These are phyloP conservation scores for Lachancea thermotolerans DNA, from an alignment of 805 yeast species.

Conservation along the genomic window DNA sequence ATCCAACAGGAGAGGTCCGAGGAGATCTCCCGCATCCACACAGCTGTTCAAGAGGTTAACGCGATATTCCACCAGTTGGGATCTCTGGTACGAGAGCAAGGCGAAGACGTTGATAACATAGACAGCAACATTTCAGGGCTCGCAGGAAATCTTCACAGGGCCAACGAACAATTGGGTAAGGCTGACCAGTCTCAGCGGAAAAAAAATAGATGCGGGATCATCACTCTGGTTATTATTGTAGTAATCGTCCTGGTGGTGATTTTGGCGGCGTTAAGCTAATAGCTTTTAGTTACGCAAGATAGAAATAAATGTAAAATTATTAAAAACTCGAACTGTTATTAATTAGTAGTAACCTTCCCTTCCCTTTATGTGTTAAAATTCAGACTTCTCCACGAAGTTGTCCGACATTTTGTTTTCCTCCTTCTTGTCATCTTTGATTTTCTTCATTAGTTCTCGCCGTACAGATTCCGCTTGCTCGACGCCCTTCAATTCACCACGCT, in stretches of 20 bases:
- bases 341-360: not conserved
- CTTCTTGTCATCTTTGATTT: slow-evolving; percentile 5
- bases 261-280: slow-evolving; percentile 37
- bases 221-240: slow-evolving; percentile 50
- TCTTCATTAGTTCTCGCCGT: slow-evolving; percentile 28
- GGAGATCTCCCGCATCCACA: slow-evolving; percentile 64
- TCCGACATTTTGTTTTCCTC: not conserved
- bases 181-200: slow-evolving; percentile 71
- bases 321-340: not conserved
- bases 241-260: slow-evolving; percentile 54
- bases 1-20: slow-evolving; percentile 66
- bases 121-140: slow-evolving; percentile 69
- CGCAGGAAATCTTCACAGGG: slow-evolving; percentile 59
- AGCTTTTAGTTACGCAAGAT: too few species aligned
- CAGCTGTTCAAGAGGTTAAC: slow-evolving; percentile 79
- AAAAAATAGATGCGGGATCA: slow-evolving; percentile 68
- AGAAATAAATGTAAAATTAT: not conserved
- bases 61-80: slow-evolving; percentile 79
- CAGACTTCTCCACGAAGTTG: not conserved
- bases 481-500: slow-evolving; percentile 56
- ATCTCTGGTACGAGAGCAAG: slow-evolving; percentile 74
- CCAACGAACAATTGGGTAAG: slow-evolving; percentile 59
- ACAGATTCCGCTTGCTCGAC: slow-evolving; percentile 47
- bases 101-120: slow-evolving; percentile 73
- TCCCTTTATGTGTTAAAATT: not conserved